These are phyloP conservation scores for Ustilago bromivora DNA, from an alignment of 1,284 basidiomycete species.

Conservation along the genomic window DNA sequence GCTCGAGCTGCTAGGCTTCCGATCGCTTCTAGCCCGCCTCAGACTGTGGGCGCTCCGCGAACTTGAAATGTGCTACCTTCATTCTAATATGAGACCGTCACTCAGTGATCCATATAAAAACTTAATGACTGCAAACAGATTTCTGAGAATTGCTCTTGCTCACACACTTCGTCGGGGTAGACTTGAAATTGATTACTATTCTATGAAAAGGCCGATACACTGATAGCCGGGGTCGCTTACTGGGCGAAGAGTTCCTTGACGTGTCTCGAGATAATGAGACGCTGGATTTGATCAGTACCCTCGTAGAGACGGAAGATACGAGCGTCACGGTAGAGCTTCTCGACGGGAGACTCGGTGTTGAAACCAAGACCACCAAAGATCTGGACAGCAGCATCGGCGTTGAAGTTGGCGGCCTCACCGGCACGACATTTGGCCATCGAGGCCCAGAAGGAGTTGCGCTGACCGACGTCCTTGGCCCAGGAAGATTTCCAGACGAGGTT, in stretches of 20 bases:
- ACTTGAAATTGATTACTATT: too few species aligned
- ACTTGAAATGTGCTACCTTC: slow-evolving; percentile 9
- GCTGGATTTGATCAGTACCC: slow-evolving; percentile 67
- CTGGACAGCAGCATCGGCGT: slow-evolving; percentile 71
- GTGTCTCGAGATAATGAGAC: slow-evolving; percentile 63
- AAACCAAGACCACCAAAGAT: slow-evolving; percentile 72
- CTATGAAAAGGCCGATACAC: too few species aligned
- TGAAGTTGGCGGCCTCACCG: slow-evolving; percentile 57
- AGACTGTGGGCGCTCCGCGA: slow-evolving; percentile 35
- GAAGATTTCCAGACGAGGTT: slow-evolving; percentile 73
- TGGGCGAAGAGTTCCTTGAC: slow-evolving; percentile 62
- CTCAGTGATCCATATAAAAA: not conserved
- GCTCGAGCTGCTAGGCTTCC: slow-evolving; percentile 11
- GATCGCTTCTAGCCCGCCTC: slow-evolving; percentile 21
- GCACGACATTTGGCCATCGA: slow-evolving; percentile 74
- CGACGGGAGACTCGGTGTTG: slow-evolving; percentile 74
- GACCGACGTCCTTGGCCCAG: slow-evolving; percentile 73
- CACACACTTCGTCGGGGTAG: too few species aligned
- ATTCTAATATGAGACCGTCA: slow-evolving; percentile 7
- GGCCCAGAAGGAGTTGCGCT: slow-evolving; percentile 74
- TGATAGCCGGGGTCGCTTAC: slow-evolving; percentile 6
- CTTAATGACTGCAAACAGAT: too few species aligned
- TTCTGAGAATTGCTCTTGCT: too few species aligned
- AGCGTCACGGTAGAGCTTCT: slow-evolving; percentile 73
- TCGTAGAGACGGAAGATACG: slow-evolving; percentile 66